Base-by-base conservation (phyloP, 2,329 filamentous ascomycete species). In the Penicillium sp. region DNA sequence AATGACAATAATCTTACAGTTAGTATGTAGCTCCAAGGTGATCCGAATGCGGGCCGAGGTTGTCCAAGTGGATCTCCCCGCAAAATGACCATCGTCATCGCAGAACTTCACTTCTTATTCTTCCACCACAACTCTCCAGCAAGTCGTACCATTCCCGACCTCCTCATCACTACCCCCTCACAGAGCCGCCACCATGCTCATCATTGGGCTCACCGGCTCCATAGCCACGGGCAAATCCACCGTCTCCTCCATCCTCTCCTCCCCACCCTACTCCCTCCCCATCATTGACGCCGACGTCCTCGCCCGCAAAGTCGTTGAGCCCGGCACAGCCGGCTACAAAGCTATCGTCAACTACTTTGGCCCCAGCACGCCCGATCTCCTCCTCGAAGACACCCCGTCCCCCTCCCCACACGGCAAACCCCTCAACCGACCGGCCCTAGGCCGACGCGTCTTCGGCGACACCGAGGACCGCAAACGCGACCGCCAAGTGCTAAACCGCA, bases 201-300 rank as follows among this genome's bases (percentile, higher is more conserved):
- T 99, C 70, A 92, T 99, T 69, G 95, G 95, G 58, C 87, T 99
- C 27, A 99, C 95, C 9, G 95, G 95, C 74, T 96, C 93, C 61
- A 98, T 99, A 73, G 95, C 95, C 60, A 99, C 95, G 6, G 95
- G 95, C 75, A 99, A 99, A 85, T 96, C 94, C 47, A 99, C 94
- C 66, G 92, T 97, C 56, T 96, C 95, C 31, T 82, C 84, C 40
- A 84, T 96, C 67, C 90, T 99, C 69, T 87, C 89, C 52, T 83
- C 86, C 4, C 82, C 90, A 5, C 95, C 94, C 0, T 90, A 97
- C 81, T 89, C 86, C 60, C 85, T 99, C 61, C 93, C 95, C 69
- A 85, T 99, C 68, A 89, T 99, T 79, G 95, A 99, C 73, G 94
- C 95, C 73, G 95, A 99, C 79, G 79, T 96, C 56, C 84, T 98